phyloP scores from a whole-genome alignment of 2,329 filamentous ascomycete genomes.

The Trichoderma hamatum region DNA sequence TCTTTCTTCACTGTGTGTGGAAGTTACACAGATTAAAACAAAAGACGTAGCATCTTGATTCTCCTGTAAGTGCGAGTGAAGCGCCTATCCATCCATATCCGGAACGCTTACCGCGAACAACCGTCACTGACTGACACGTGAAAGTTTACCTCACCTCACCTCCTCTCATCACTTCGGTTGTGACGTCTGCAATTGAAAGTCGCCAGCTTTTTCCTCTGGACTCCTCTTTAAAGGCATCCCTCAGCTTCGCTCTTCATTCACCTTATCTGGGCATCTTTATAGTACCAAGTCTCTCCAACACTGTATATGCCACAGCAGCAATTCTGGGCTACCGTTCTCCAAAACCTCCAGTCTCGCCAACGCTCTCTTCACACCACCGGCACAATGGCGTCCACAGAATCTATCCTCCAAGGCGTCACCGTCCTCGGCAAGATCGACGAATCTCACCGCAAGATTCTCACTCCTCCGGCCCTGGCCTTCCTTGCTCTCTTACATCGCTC shows the following conservation, averaged over 20 bases:
- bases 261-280: constrained; percentile 26
- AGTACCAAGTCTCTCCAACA: background rate
- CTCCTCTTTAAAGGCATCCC: background rate
- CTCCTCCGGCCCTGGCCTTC: constrained; percentile 86
- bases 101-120: constrained; percentile 18
- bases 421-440: constrained; percentile 80
- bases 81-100: background rate
- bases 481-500: constrained; percentile 91
- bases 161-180: background rate
- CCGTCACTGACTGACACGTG: constrained; percentile 42
- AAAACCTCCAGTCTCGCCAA: background rate
- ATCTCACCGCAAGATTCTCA: constrained; percentile 86
- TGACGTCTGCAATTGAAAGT: constrained; percentile 2
- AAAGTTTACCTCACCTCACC: constrained; percentile 32
- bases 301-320: background rate
- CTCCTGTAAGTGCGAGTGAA: background rate
- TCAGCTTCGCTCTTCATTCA: background rate
- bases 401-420: constrained; percentile 83
- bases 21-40: background rate
- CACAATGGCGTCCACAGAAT: constrained; percentile 69
- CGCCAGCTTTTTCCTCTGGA: constrained; percentile 9
- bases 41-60: background rate
- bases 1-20: background rate
- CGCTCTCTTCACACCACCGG: constrained; percentile 24
- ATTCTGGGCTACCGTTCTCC: background rate